These are phyloP conservation scores for Rhodocollybia butyracea DNA, from an alignment of 768 basidiomycete species.

Conservation along the genomic window DNA sequence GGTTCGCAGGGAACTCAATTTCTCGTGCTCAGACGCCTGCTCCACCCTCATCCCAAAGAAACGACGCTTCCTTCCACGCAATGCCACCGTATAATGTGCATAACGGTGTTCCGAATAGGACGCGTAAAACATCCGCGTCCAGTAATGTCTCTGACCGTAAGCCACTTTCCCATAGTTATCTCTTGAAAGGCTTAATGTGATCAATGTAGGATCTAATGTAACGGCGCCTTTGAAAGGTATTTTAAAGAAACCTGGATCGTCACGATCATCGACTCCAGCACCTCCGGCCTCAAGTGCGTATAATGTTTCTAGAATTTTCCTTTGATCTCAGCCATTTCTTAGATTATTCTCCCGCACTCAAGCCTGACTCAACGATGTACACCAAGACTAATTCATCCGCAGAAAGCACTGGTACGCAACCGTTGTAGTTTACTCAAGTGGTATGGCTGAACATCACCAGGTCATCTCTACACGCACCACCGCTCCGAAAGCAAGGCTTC, in stretches of 20 bases:
- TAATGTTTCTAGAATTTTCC: not conserved
- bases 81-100: not conserved
- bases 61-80: not conserved
- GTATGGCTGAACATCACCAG: not conserved
- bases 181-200: too few relatives aligned
- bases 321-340: not conserved
- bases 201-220: not conserved
- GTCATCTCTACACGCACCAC: not conserved
- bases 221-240: constrained; percentile 7
- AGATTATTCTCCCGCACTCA: not conserved
- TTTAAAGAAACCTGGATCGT: constrained; percentile 4
- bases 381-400: not conserved
- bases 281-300: not conserved
- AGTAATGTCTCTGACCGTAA: constrained; percentile 6
- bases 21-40: constrained; percentile 1
- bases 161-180: not conserved
- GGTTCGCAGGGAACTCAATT: not conserved
- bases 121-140: not conserved
- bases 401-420: not conserved
- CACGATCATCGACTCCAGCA: constrained; percentile 1
- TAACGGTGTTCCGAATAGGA: not conserved
- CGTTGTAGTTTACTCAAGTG: not conserved
- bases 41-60: not conserved
- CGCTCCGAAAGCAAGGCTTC: not conserved
- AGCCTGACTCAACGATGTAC: not conserved